Percentiles rank a stretch among this genome's conserved stretches.
phyloP scores from a whole-genome alignment of 169 alveolate species.

The Cryptosporidium sp. region DNA sequence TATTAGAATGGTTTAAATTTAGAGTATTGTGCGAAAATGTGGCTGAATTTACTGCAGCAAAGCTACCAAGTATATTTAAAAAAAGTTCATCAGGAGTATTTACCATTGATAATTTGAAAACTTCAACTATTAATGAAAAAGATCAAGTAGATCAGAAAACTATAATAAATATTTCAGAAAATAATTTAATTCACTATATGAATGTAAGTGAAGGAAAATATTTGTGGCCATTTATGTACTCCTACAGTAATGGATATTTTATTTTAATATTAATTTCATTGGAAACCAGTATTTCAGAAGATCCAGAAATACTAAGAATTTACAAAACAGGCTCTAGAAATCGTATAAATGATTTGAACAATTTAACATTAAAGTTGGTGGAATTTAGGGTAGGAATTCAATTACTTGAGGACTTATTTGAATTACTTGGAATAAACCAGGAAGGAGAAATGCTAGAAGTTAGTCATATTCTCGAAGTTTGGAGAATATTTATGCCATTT shows the following conservation, averaged over 20 bases:
- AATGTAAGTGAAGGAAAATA: neutral
- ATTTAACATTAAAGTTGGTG: neutral
- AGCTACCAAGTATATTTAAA: constrained; percentile 17
- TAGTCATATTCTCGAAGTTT: constrained; percentile 1
- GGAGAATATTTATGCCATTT: constrained; percentile 60
- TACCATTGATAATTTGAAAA: constrained; percentile 14
- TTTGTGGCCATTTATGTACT: constrained; percentile 63
- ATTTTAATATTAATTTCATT: constrained; percentile 26
- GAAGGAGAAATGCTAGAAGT: neutral
- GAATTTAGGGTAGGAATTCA: constrained; percentile 45
- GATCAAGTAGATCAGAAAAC: neutral
- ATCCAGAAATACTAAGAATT: neutral
- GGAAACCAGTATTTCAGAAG: constrained; percentile 17
- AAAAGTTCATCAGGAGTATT: constrained; percentile 5
- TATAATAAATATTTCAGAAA: constrained; percentile 11
- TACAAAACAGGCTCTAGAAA: constrained; percentile 1
- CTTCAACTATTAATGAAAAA: neutral
- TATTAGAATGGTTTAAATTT: constrained; percentile 44
- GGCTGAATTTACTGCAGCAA: constrained; percentile 19
- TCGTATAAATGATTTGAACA: neutral
- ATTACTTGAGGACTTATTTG: constrained; percentile 33
- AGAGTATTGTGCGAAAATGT: constrained; percentile 34
- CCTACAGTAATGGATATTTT: constrained; percentile 33
- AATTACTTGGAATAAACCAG: neutral
- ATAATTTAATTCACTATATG: constrained; percentile 19